A percentile compares a stretch with the other conserved stretches of the same genome.
phyloP scores from a whole-genome alignment of 2,329 filamentous ascomycete species.

The Claviceps sp. region DNA sequence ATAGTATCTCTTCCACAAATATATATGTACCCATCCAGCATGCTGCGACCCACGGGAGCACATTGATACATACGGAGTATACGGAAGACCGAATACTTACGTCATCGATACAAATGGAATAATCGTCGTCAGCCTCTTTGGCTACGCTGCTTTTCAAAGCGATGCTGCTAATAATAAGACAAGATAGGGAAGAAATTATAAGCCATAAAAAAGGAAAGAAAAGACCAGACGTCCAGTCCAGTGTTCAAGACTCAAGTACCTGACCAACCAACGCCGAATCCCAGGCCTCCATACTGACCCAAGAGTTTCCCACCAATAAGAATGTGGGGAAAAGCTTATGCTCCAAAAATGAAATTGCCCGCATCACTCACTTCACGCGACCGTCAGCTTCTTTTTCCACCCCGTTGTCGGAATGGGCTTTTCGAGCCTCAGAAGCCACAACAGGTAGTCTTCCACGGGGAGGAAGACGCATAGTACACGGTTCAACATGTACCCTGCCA shows the following conservation, averaged over 20 bases:
- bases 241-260: no score
- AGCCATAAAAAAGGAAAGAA: not conserved
- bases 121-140: no score
- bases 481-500: slow-evolving; percentile 40
- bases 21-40: no score
- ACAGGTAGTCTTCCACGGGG: slow-evolving; percentile 49
- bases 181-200: no score
- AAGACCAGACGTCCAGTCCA: not conserved
- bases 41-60: no score
- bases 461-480: slow-evolving; percentile 43
- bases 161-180: no score
- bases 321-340: not conserved
- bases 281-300: not conserved
- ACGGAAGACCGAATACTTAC: no score
- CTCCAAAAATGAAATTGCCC: not conserved
- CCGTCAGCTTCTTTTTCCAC: slow-evolving; percentile 11
- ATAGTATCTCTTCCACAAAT: no score
- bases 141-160: no score
- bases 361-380: slow-evolving; percentile 1
- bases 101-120: no score
- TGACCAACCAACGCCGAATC: not conserved
- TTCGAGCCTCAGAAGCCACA: slow-evolving; percentile 47
- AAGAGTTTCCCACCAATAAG: no score
- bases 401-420: slow-evolving; percentile 42
- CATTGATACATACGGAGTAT: no score